Evolutionary conservation across 345 rosid genomes (phyloP), one percentile per base, ranked within the genome.

Genomic region (Sisymbrium altissimum): DNA sequence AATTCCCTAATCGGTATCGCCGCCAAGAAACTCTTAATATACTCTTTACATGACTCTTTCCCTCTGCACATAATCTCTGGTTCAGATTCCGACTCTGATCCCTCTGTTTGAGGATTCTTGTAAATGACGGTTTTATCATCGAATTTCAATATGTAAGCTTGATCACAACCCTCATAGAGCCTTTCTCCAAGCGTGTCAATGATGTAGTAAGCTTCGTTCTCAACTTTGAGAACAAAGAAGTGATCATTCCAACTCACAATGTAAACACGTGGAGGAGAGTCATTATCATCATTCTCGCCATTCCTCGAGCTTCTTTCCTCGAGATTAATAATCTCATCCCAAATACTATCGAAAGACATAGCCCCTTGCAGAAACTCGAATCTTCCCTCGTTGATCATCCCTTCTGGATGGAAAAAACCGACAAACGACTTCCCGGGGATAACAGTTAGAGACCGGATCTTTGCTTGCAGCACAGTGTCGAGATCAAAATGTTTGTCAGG

Each of bases 401-500:
- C 85, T 14, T 84, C 87, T 6, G 89, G 87, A 43, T 82, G 89
- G 79, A 88, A 88, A 70, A 88, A 88, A 4, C 93, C 93, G 8
- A 88, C 50, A 23, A 84, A 88, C 0, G 93, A 88, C 50, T 83
- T 84, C 41, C 71, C 84, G 0, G 90, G 80, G 13, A 72, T 55
- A 0, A 82, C 85, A 0, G 81, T 68, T 19, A 88, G 48, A 33
- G 87, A 75, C 15, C 85, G 78, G 1, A 88, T 78, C 76, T 83
- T 79, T 23, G 93, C 89, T 66, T 82, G 85, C 41, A 88, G 70
- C 60, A 88, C 79, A 3, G 89, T 88, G 2, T 88, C 93, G 0
- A 88, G 89, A 70, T 88, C 93, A 19, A 88, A 88, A 68, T 88
- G 93, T 71, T 86, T 88, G 81, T 88, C 90, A 0, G 93, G 93